Base-by-base conservation (phyloP, 345 rosid species). In the Odontarrhena argentea region DNA sequence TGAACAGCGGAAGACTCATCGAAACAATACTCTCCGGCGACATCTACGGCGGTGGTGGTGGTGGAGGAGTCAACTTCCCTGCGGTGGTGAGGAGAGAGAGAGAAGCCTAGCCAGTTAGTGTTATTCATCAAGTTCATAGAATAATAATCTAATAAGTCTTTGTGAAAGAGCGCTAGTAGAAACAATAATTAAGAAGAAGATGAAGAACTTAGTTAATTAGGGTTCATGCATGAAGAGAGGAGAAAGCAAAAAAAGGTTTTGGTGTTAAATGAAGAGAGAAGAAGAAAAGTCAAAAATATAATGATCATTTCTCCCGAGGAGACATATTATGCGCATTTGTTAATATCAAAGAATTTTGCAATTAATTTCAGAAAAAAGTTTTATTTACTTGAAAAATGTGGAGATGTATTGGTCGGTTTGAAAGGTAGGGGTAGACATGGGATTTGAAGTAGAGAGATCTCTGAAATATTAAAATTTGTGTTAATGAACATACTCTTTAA, bases 31-130 rank as follows among this genome's bases (percentile, higher is more conserved):
- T 76, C 87, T 9, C 87, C 87, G 10, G 85, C 56, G 26, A 78
- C 74, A 66, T 65, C 76, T 50, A 69, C 61, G 30, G 70, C 71
- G 59, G 80, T 66, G 72, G 73, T 65, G 44, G 86, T 63, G 73
- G 82, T 70, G 74, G 82, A 73, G 18, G 72, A 46, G 64, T 60
- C 56, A 41, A 54, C 41, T 0, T 67, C 68, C 10, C 58, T 41
- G 11, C 38, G 64, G 52, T 62, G 53, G 14, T 74, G 81, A 40
- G 88, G 87, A 51, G 98, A 87, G 18, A 82, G 91, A 73, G 96
- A 87, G 69, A 89, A 92, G 2, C 86, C 92, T 60, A 92, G 71
- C 95, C 91, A 92, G 76, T 89, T 65, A 13, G 22, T 54, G 28
- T 30, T 86, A 66, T 85, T 85, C 81, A 85, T 85, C 7, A 64